These are phyloP conservation scores for Paxillus ammoniavirescens DNA, from an alignment of 768 basidiomycete genomes.

Conservation along the genomic window DNA sequence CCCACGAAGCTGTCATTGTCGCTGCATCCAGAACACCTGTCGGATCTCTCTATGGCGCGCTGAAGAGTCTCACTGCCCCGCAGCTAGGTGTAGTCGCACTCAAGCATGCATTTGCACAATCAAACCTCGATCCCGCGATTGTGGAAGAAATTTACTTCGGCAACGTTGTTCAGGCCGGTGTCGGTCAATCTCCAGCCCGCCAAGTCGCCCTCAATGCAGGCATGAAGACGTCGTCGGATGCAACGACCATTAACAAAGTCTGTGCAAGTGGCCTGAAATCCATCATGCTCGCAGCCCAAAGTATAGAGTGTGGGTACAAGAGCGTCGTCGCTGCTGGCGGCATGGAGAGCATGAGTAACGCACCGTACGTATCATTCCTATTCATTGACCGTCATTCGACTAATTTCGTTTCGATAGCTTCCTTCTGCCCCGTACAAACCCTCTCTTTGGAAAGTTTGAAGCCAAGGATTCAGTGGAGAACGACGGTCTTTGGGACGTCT, in stretches of 20 bases:
- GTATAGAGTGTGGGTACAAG: constrained; percentile 83
- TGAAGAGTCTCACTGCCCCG: constrained; percentile 86
- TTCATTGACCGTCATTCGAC: constrained; percentile 2
- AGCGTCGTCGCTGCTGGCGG: constrained; percentile 91
- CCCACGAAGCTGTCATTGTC: constrained; percentile 89
- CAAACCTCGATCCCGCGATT: constrained; percentile 72
- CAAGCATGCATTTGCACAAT: constrained; percentile 84
- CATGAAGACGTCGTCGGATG: constrained; percentile 80
- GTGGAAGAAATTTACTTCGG: constrained; percentile 98
- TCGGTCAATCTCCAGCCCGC: constrained; percentile 96
- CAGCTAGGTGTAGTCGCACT: constrained; percentile 88
- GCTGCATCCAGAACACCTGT: constrained; percentile 93
- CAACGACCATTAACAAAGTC: constrained; percentile 99
- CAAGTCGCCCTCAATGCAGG: constrained; percentile 95
- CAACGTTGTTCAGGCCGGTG: constrained; percentile 96
- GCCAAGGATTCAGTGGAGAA: constrained; percentile 83
- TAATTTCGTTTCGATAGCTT: constrained; percentile 46
- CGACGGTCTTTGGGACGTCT: constrained; percentile 96
- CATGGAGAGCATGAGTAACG: constrained; percentile 99
- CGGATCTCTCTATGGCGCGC: constrained; percentile 85
- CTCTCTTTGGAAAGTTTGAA: constrained; percentile 85
- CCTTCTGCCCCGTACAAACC: constrained; percentile 78
- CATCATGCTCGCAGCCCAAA: constrained; percentile 91
- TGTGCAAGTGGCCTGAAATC: constrained; percentile 98
- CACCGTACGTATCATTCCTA: constrained; percentile 67